Evolutionary conservation across 495 filamentous ascomycete genomes (phyloP), one percentile per base, ranked within the genome.

Genomic region (Penicillium macrosclerotiorum): DNA sequence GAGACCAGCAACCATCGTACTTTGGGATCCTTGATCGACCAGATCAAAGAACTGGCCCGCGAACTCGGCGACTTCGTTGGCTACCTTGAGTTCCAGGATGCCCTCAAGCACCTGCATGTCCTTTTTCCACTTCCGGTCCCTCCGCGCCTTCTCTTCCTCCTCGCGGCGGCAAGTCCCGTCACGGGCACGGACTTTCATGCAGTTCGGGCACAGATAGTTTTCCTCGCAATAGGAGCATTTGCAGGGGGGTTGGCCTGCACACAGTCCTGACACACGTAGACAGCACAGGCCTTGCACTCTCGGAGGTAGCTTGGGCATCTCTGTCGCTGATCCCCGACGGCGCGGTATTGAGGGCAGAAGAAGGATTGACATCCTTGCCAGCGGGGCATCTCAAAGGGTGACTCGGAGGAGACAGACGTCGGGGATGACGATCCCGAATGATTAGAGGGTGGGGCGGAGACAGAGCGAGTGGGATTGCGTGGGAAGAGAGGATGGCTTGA

Each of bases 361-460:
- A 78, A 80, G 3, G 76, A 73, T 35, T 77, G 76, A 47, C 79
- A 82, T 22, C 79, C 79, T 58, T 76, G 71, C 79, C 79, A 80
- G 46, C 68, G 71, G 11, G 57, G 47, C 1, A 48, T 47, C 9
- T 66, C 68, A n/a, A 63, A 35, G 8, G 69, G 48, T 29, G 67
- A 63, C 36, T 73, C 63, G 55, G 71, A 64, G 56, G 65, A 65
- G 34, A 67, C 50, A 22, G 64, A 67, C n/a, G 62, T 64, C 2
- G 65, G 66, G 7, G 73, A 69, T 2, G 65, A 68, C 5, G 63
- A 66, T 8, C 67, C 62, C 2, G 71, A 76, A 34, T 64, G 61
- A 47, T 68, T 71, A 8, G 68, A 73, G 6, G 68, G 64, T 4
- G 72, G 64, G 34, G 63, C 60, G 0, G 69, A 73, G 34, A 63